Conservation (phyloP, 192 early-diverging fungal genomes). For the Spizellomyces sp. region DNA sequence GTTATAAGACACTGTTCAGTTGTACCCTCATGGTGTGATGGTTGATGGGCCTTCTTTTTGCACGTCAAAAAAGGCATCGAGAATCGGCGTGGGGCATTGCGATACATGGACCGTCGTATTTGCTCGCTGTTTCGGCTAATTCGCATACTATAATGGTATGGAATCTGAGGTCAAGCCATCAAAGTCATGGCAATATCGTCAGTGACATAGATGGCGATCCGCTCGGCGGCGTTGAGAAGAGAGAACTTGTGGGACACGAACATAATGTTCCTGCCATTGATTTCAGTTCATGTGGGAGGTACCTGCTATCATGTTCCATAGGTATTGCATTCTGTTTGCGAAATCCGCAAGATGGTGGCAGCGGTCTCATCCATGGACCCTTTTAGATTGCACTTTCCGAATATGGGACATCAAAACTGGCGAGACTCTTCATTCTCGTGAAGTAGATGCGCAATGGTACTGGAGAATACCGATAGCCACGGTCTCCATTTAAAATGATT, state of each 20-base stretch:
- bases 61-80: slow-evolving; percentile 7
- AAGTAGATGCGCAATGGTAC: slow-evolving; percentile 10
- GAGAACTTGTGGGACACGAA: slow-evolving; percentile 32
- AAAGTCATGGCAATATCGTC: not conserved
- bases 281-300: slow-evolving; percentile 29
- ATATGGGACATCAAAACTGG: slow-evolving; percentile 31
- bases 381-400: slow-evolving; percentile 13
- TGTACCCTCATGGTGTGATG: too few species aligned
- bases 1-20: not conserved
- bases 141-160: slow-evolving; percentile 34
- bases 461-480: too few species aligned
- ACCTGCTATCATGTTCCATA: slow-evolving; percentile 29
- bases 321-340: not conserved
- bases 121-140: slow-evolving; percentile 30
- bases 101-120: slow-evolving; percentile 15
- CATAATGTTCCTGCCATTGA: slow-evolving; percentile 36
- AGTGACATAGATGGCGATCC: not conserved
- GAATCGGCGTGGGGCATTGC: slow-evolving; percentile 35
- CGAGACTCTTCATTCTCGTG: not conserved
- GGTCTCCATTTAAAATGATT: too few species aligned
- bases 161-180: slow-evolving; percentile 10
- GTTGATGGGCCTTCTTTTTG: too few species aligned
- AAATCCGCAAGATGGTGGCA: too few species aligned
- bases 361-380: not conserved
- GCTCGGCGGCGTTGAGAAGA: slow-evolving; percentile 9